phyloP scores from a whole-genome alignment of 208 protist genomes.

The Crithidia fasciculata region DNA sequence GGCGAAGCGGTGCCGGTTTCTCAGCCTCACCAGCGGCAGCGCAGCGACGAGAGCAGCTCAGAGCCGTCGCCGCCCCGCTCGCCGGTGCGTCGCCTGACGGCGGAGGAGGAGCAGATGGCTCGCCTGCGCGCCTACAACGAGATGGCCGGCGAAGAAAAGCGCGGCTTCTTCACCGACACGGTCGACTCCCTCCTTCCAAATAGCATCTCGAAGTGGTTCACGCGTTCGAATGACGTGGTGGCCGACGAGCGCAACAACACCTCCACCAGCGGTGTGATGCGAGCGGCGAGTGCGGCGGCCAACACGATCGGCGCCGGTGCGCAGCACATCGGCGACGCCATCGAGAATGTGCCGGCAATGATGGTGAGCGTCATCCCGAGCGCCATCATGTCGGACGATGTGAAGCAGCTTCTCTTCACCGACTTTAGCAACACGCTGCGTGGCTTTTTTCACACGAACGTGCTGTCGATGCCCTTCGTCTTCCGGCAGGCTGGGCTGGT shows the following conservation, averaged over 20 bases:
- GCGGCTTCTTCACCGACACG: slow-evolving; percentile 40
- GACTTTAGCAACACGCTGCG: slow-evolving; percentile 62
- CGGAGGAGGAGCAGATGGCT: slow-evolving; percentile 49
- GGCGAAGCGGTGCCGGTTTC: no score
- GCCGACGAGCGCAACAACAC: slow-evolving; percentile 10
- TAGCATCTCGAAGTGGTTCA: slow-evolving; percentile 14
- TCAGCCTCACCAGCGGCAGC: slow-evolving; percentile 5
- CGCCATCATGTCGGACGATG: slow-evolving; percentile 44
- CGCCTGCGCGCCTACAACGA: slow-evolving; percentile 46
- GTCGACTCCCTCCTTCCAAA: slow-evolving; percentile 30
- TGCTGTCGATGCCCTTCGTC: slow-evolving; percentile 60
- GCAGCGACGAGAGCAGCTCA: slow-evolving; percentile 4
- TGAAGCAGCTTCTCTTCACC: slow-evolving; percentile 56
- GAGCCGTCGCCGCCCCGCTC: neutral
- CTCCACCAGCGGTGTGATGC: slow-evolving; percentile 29
- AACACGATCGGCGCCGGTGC: slow-evolving; percentile 27
- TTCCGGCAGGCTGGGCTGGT: slow-evolving; percentile 53
- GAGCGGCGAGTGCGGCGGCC: slow-evolving; percentile 16
- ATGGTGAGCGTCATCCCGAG: slow-evolving; percentile 46
- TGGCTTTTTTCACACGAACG: slow-evolving; percentile 65
- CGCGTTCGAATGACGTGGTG: slow-evolving; percentile 21
- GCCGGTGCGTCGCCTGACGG: slow-evolving; percentile 20
- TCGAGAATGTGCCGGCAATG: slow-evolving; percentile 43
- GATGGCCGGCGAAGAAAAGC: slow-evolving; percentile 10
- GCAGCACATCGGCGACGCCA: slow-evolving; percentile 33